Conservation (phyloP, 352 stramenopile species). For the Phytophthora fragariaefolia region DNA sequence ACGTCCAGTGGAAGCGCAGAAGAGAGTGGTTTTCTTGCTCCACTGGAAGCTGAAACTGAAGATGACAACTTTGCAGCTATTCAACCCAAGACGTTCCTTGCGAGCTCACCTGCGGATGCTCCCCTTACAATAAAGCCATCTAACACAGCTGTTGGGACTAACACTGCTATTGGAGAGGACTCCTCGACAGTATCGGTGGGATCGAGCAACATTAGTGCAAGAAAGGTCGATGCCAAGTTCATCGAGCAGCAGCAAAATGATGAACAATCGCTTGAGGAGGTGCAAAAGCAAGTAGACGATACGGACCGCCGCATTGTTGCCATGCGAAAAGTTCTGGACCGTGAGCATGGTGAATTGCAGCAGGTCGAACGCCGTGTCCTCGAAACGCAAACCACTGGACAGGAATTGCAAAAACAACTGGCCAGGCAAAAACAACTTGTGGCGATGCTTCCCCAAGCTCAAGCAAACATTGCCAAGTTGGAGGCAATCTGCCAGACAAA, state of each 20-base stretch:
- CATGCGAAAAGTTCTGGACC: conserved; percentile 51
- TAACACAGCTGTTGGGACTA: neutral
- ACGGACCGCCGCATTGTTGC: conserved; percentile 44
- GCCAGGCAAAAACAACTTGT: conserved; percentile 62
- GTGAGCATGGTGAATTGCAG: conserved; percentile 36
- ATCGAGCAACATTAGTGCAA: conserved; percentile 15
- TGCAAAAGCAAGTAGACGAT: conserved; percentile 43
- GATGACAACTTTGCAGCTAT: conserved; percentile 24
- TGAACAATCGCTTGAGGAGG: conserved; percentile 34
- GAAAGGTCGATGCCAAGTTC: neutral
- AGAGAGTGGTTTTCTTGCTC: conserved; percentile 11
- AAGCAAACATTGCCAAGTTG: conserved; percentile 74
- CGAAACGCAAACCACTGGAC: conserved; percentile 35
- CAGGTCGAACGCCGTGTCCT: conserved; percentile 42
- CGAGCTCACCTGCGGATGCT: conserved; percentile 20
- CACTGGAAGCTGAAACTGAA: conserved; percentile 20
- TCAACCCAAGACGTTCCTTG: conserved; percentile 18
- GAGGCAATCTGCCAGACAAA: conserved; percentile 67
- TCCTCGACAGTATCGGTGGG: conserved; percentile 1
- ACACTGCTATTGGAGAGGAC: neutral
- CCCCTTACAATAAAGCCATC: conserved; percentile 16
- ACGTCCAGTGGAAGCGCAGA: neutral
- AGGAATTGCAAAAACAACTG: conserved; percentile 57
- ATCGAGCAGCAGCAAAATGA: conserved; percentile 6
- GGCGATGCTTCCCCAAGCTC: conserved; percentile 65